Conservation (phyloP, 176 grass and related monocot species). For the Ananas comosus region DNA sequence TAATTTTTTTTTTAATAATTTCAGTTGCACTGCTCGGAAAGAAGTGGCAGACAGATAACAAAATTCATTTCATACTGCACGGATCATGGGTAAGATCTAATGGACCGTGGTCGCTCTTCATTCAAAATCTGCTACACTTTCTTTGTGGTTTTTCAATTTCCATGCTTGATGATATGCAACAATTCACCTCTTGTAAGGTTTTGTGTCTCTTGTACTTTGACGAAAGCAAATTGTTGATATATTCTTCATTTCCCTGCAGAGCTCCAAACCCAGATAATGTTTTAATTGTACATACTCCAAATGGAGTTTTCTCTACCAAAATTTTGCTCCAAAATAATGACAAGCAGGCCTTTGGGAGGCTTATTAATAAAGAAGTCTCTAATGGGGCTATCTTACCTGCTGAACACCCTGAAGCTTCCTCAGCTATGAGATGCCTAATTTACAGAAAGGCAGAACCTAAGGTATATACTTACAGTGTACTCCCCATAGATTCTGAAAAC, state of each 20-base stretch:
- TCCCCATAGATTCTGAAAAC: neutral
- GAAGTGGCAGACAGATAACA: slow-evolving; percentile 46
- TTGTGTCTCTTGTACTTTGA: neutral
- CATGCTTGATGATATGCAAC: neutral
- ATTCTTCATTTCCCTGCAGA: slow-evolving; percentile 27
- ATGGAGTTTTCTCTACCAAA: slow-evolving; percentile 66
- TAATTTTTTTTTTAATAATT: slow-evolving; percentile 18
- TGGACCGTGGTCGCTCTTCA: neutral
- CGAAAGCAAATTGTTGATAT: neutral
- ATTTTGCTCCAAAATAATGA: slow-evolving; percentile 46
- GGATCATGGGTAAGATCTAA: slow-evolving; percentile 57
- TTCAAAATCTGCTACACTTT: slow-evolving; percentile 18
- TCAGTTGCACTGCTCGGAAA: slow-evolving; percentile 71
- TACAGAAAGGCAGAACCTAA: slow-evolving; percentile 48
- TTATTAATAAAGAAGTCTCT: slow-evolving; percentile 41
- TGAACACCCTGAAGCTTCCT: slow-evolving; percentile 31
- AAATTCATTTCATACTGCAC: slow-evolving; percentile 82
- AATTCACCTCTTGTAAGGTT: neutral
- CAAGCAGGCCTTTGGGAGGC: slow-evolving; percentile 37
- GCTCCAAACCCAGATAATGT: slow-evolving; percentile 60
- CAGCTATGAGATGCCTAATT: slow-evolving; percentile 58
- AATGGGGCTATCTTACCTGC: slow-evolving; percentile 29
- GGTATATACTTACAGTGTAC: slow-evolving; percentile 36
- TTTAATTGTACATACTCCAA: slow-evolving; percentile 55
- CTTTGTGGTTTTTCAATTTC: neutral